Conservation (phyloP, 192 early-diverging fungal species). For the Hyaloraphidium curvatum region DNA sequence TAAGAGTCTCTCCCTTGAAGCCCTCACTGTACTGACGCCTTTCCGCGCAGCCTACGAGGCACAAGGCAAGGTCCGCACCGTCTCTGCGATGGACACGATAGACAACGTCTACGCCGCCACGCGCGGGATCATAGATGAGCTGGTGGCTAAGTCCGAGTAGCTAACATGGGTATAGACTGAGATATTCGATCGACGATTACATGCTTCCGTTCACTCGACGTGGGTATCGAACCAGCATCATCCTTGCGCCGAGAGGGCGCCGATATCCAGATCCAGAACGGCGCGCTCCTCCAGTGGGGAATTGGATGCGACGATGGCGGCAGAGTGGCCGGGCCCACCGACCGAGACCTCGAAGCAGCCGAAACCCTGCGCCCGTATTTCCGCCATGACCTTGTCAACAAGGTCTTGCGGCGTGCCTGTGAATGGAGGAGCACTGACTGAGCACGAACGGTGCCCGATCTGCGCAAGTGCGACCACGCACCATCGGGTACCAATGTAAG, state of each 20-base stretch:
- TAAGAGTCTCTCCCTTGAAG: no score
- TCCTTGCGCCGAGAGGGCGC: no score
- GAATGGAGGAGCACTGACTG: background rate
- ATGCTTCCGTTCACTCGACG: no score
- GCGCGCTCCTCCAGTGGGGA: no score
- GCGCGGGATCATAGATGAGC: conserved; percentile 6
- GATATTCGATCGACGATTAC: no score
- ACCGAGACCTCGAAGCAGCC: conserved; percentile 49
- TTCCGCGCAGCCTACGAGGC: conserved; percentile 54
- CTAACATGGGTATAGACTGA: no score
- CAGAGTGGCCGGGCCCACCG: conserved; percentile 47
- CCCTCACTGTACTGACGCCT: no score
- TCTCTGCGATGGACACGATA: conserved; percentile 12
- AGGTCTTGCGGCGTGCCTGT: conserved; percentile 5
- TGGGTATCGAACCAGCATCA: no score
- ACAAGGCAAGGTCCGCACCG: conserved; percentile 52
- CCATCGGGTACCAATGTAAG: conserved; percentile 43
- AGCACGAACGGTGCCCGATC: background rate
- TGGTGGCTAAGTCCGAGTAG: conserved; percentile 5
- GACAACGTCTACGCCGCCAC: conserved; percentile 15
- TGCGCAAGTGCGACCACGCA: background rate
- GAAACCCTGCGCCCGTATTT: conserved; percentile 40
- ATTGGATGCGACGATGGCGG: no score
- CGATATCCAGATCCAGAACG: no score
- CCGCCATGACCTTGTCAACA: conserved; percentile 20